Evolutionary conservation across 1,284 basidiomycete genomes (phyloP).

Genomic region (Melampsora larici-populina): DNA sequence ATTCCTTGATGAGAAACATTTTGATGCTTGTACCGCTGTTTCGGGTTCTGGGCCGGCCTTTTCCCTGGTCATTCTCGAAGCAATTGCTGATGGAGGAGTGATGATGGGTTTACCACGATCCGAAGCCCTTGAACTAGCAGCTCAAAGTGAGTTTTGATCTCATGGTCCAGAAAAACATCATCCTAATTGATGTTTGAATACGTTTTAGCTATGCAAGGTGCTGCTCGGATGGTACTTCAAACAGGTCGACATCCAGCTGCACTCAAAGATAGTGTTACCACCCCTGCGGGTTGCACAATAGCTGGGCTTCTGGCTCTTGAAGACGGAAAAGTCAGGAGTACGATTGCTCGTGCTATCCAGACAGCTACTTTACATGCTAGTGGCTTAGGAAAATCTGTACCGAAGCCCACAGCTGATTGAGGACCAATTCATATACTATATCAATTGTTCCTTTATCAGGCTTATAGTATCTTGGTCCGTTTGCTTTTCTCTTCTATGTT

Average conservation of each 20-base stretch:
- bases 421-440: background rate
- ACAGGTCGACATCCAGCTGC: conserved; percentile 86
- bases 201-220: conserved; percentile 79
- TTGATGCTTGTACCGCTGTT: conserved; percentile 95
- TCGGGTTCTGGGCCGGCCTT: conserved; percentile 96
- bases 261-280: conserved; percentile 96
- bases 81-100: conserved; percentile 97
- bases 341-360: conserved; percentile 92
- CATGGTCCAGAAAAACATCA: conserved; percentile 9
- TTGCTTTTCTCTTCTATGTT: too few species aligned
- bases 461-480: too few species aligned
- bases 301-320: conserved; percentile 91
- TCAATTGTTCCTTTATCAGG: too few species aligned
- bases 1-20: conserved; percentile 93
- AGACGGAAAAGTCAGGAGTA: conserved; percentile 87
- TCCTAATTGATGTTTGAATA: conserved; percentile 1
- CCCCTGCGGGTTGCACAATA: conserved; percentile 97
- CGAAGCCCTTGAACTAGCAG: conserved; percentile 89
- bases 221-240: conserved; percentile 91
- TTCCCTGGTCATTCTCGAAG: conserved; percentile 92
- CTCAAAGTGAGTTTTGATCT: conserved; percentile 70
- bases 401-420: too few species aligned
- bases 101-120: conserved; percentile 98
- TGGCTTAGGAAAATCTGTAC: conserved; percentile 65
- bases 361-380: conserved; percentile 82